A percentile compares a stretch with the other conserved stretches of the same genome.
Conservation (phyloP, 1,284 basidiomycete genomes). For the Marasmius fiardii region DNA sequence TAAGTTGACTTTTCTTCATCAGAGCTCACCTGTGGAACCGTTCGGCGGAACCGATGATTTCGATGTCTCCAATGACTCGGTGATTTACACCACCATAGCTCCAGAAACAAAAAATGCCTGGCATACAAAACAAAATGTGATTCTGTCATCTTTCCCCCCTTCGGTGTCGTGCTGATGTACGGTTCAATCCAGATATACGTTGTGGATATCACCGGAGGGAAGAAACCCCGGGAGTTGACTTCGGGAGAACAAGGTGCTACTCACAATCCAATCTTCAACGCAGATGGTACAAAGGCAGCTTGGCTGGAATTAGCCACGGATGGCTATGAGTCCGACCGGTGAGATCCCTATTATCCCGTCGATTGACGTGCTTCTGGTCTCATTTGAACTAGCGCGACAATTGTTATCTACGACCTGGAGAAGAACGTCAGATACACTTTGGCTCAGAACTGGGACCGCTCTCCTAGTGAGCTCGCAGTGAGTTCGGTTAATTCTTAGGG, state of each 20-base stretch:
- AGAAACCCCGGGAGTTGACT: slow-evolving; percentile 64
- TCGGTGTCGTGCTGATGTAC: not conserved
- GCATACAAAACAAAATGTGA: slow-evolving; percentile 80
- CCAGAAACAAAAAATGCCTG: slow-evolving; percentile 66
- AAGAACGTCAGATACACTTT: slow-evolving; percentile 66
- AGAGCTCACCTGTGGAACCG: slow-evolving; percentile 80
- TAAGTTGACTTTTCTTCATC: slow-evolving; percentile 6
- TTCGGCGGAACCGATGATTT: slow-evolving; percentile 79
- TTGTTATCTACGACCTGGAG: slow-evolving; percentile 75
- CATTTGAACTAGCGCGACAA: slow-evolving; percentile 51
- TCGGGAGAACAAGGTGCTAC: slow-evolving; percentile 82
- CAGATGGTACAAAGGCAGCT: slow-evolving; percentile 67
- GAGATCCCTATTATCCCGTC: slow-evolving; percentile 10
- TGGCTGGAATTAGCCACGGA: slow-evolving; percentile 87
- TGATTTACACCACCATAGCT: slow-evolving; percentile 86
- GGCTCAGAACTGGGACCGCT: slow-evolving; percentile 83
- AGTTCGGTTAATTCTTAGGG: slow-evolving; percentile 17
- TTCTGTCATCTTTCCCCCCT: slow-evolving; percentile 12
- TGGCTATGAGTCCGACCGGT: slow-evolving; percentile 85
- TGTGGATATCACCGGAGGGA: slow-evolving; percentile 47
- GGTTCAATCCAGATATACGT: slow-evolving; percentile 54
- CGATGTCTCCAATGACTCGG: slow-evolving; percentile 60
- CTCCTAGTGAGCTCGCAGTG: slow-evolving; percentile 59
- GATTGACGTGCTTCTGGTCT: slow-evolving; percentile 1
- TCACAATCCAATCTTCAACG: slow-evolving; percentile 64